A percentile compares a stretch with the other conserved stretches of the same genome.
Conservation (phyloP, 345 rosid genomes). For the Citrus reticulata region DNA sequence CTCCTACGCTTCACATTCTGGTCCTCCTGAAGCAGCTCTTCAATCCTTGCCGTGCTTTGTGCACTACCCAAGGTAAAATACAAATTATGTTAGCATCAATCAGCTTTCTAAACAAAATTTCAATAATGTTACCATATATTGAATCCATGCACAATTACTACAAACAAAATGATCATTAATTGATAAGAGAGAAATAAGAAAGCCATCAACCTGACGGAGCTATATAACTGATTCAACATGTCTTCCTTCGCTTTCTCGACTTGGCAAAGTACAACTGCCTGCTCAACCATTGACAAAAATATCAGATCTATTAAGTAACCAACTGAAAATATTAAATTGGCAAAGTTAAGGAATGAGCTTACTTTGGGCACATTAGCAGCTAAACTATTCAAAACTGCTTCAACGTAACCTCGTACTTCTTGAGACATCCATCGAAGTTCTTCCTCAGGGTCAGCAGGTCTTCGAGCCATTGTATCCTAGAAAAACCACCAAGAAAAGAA, state of each 20-base stretch:
- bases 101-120: not conserved
- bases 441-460: constrained; percentile 90
- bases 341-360: constrained; percentile 5
- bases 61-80: constrained; percentile 36
- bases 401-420: constrained; percentile 95
- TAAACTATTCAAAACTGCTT: constrained; percentile 90
- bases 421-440: constrained; percentile 98
- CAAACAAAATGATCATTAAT: not conserved
- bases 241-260: constrained; percentile 97
- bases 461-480: constrained; percentile 80
- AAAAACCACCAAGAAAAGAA: not conserved
- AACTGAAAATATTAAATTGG: not conserved
- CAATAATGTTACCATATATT: not conserved
- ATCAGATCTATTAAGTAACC: not conserved
- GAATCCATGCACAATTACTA: not conserved
- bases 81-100: not conserved
- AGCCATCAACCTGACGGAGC: constrained; percentile 68
- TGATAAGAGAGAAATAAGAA: not conserved
- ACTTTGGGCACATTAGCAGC: constrained; percentile 96
- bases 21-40: constrained; percentile 89
- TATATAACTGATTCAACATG: constrained; percentile 93
- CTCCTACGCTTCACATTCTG: constrained; percentile 75
- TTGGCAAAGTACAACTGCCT: constrained; percentile 99
- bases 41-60: constrained; percentile 72
- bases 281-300: constrained; percentile 27